A percentile compares a stretch with the other conserved stretches of the same genome.
Conservation (phyloP, 2,329 filamentous ascomycete species). For the Bipolaris zeicola region DNA sequence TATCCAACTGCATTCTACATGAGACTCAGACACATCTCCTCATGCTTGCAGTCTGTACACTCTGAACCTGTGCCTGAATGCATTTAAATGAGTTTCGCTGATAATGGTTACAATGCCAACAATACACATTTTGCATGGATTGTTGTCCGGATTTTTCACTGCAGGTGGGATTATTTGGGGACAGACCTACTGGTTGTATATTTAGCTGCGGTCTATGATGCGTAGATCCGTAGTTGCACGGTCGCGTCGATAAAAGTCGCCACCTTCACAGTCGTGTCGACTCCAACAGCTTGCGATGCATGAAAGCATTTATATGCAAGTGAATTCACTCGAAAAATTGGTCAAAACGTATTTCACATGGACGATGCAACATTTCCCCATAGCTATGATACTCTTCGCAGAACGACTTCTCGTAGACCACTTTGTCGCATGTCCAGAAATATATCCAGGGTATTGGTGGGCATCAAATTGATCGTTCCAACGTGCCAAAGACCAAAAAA, state of each 20-base stretch:
- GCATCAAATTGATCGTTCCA: not conserved
- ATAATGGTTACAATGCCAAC: no score
- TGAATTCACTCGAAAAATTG: not conserved
- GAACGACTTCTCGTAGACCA: not conserved
- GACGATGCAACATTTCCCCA: not conserved
- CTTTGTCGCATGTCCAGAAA: not conserved
- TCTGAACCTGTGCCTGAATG: no score
- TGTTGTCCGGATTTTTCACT: not conserved
- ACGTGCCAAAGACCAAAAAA: not conserved
- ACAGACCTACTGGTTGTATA: not conserved
- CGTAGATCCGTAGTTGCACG: not conserved
- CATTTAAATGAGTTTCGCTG: no score
- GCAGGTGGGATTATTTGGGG: not conserved
- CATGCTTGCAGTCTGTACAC: no score
- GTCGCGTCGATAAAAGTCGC: not conserved
- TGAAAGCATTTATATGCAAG: not conserved
- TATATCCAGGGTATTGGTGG: not conserved
- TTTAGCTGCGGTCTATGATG: not conserved
- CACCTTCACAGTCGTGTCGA: not conserved
- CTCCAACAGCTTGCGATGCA: not conserved
- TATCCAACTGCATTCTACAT: no score
- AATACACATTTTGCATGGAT: no score
- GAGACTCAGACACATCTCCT: no score
- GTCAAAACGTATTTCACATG: not conserved
- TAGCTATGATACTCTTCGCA: not conserved